These are phyloP conservation scores for Russula abietina DNA, from an alignment of 768 basidiomycete genomes.

Conservation along the genomic window DNA sequence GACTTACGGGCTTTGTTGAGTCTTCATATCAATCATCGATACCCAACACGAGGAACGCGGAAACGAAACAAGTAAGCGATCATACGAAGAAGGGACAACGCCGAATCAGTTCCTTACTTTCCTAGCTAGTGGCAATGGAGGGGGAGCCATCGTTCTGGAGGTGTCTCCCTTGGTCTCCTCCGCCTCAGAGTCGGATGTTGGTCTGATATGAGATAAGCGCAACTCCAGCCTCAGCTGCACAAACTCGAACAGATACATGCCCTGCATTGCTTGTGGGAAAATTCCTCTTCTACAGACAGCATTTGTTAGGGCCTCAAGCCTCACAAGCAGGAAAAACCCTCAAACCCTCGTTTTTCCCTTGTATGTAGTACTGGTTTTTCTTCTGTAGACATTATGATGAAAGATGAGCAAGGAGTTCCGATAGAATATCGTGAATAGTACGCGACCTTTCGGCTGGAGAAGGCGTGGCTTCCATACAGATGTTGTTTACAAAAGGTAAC, in stretches of 20 bases:
- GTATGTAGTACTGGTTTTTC: neutral
- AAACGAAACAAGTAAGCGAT: slow-evolving; percentile 1
- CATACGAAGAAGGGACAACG: neutral
- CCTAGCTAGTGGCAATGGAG: slow-evolving; percentile 17
- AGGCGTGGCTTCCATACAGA: slow-evolving; percentile 14
- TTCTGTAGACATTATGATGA: neutral
- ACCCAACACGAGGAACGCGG: neutral
- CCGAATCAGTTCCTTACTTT: slow-evolving; percentile 7
- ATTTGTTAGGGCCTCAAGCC: slow-evolving; percentile 3
- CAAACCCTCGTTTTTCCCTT: slow-evolving; percentile 18
- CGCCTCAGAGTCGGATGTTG: slow-evolving; percentile 11
- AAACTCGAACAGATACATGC: slow-evolving; percentile 1
- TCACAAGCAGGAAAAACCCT: neutral
- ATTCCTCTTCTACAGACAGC: neutral
- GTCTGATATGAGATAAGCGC: neutral
- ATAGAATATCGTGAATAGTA: neutral
- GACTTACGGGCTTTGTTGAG: slow-evolving; percentile 13
- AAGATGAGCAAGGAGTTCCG: neutral
- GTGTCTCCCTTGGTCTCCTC: slow-evolving; percentile 5
- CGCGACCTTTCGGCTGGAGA: slow-evolving; percentile 21
- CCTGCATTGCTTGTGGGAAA: slow-evolving; percentile 8
- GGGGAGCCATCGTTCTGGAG: slow-evolving; percentile 9
- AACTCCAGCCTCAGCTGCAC: neutral
- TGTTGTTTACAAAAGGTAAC: slow-evolving; percentile 14
- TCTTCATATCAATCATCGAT: neutral